These are phyloP conservation scores for Diaporthe batatas DNA, from an alignment of 2,329 filamentous ascomycete species.

Conservation along the genomic window DNA sequence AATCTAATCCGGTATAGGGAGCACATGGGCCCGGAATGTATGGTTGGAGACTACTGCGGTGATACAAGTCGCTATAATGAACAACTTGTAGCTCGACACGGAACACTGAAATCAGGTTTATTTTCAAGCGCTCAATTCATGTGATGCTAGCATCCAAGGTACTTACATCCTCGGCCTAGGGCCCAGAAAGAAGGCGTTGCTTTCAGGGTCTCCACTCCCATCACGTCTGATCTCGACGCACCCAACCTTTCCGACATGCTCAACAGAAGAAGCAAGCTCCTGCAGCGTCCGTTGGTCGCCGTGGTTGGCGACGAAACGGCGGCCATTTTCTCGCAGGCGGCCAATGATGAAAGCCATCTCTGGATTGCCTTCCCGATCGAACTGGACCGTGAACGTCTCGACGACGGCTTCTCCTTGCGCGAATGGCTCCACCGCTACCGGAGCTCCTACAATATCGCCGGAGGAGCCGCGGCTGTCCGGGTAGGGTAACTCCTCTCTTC, in stretches of 20 bases:
- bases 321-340: constrained; percentile 14
- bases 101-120: neutral
- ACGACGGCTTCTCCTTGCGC: constrained; percentile 30
- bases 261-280: constrained; percentile 30
- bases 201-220: constrained; percentile 7
- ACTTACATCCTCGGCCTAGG: constrained; percentile 27
- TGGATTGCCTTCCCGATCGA: constrained; percentile 36
- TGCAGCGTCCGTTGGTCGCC: constrained; percentile 38
- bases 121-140: neutral
- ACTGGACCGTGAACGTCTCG: constrained; percentile 51
- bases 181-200: constrained; percentile 35
- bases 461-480: constrained; percentile 36
- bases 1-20: no score
- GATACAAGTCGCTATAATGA: neutral
- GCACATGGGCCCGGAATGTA: no score
- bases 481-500: constrained; percentile 34
- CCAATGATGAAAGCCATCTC: constrained; percentile 40
- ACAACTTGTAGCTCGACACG: neutral
- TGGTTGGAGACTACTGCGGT: neutral
- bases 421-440: constrained; percentile 24
- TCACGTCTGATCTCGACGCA: constrained; percentile 14
- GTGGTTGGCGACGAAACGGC: constrained; percentile 39
- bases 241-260: constrained; percentile 37
- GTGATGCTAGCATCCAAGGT: no score
- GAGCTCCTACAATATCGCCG: neutral